Conservation (phyloP, 176 grass and related monocot genomes). For the Oryza meyeriana region DNA sequence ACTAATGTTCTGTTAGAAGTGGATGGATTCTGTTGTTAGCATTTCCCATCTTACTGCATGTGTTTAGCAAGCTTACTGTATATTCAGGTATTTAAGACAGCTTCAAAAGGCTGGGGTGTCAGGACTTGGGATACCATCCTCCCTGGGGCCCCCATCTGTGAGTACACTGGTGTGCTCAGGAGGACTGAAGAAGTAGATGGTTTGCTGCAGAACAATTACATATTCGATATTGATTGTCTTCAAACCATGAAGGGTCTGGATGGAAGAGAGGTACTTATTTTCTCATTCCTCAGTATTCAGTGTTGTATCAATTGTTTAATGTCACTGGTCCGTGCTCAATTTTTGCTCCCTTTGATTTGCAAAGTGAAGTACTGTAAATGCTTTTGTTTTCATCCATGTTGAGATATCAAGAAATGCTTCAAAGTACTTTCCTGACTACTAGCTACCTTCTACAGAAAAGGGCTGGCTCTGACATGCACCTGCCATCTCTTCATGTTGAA, state of each 20-base stretch:
- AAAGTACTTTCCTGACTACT: background rate
- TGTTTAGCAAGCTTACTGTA: background rate
- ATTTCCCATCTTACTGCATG: background rate
- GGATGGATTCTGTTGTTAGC: background rate
- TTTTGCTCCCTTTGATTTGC: background rate
- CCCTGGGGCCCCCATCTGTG: constrained; percentile 85
- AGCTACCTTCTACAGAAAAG: constrained; percentile 43
- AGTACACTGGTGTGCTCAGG: constrained; percentile 69
- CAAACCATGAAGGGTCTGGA: constrained; percentile 93
- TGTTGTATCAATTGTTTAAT: background rate
- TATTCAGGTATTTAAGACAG: constrained; percentile 75
- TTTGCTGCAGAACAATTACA: constrained; percentile 61
- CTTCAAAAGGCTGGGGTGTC: constrained; percentile 87
- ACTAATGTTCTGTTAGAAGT: background rate
- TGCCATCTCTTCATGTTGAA: constrained; percentile 43
- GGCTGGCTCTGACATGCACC: constrained; percentile 56
- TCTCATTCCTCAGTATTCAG: constrained; percentile 2
- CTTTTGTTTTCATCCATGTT: background rate
- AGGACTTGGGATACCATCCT: constrained; percentile 90
- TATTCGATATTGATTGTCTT: constrained; percentile 90
- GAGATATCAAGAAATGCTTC: background rate
- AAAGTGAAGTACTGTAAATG: background rate
- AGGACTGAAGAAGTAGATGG: constrained; percentile 73
- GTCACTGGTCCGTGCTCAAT: background rate
- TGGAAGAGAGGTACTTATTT: constrained; percentile 67